phyloP scores from a whole-genome alignment of 1,284 basidiomycete genomes.

The Naganishia liquefaciens region DNA sequence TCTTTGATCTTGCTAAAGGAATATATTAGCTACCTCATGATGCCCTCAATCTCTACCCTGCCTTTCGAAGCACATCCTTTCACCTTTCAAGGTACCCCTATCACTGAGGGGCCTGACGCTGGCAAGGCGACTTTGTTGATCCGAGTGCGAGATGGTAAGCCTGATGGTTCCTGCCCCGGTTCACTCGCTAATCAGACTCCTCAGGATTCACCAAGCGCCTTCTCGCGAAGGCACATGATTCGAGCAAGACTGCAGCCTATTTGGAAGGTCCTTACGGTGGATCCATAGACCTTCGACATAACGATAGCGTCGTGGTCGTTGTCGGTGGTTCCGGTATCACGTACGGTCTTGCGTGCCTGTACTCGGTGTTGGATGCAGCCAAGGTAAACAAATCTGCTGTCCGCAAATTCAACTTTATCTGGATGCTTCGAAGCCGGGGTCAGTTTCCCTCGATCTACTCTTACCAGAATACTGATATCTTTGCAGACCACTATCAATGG shows the following conservation, averaged over 20 bases:
- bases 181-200: not conserved
- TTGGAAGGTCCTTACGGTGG: slow-evolving; percentile 52
- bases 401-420: slow-evolving; percentile 42
- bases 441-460: slow-evolving; percentile 29
- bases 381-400: slow-evolving; percentile 37
- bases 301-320: slow-evolving; percentile 45
- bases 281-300: slow-evolving; percentile 37
- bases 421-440: slow-evolving; percentile 44
- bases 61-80: slow-evolving; percentile 52
- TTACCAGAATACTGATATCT: slow-evolving; percentile 36
- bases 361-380: slow-evolving; percentile 36
- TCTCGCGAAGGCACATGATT: slow-evolving; percentile 35
- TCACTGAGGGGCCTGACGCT: slow-evolving; percentile 28
- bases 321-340: slow-evolving; percentile 49
- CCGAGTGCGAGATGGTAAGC: slow-evolving; percentile 44
- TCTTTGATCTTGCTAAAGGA: not conserved
- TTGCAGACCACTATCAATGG: slow-evolving; percentile 33
- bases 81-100: slow-evolving; percentile 38
- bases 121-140: slow-evolving; percentile 43
- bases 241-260: slow-evolving; percentile 37
- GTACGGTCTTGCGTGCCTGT: slow-evolving; percentile 42
- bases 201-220: slow-evolving; percentile 43
- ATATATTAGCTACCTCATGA: slow-evolving; percentile 42
- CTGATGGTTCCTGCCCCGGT: not conserved
- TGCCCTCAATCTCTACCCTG: slow-evolving; percentile 42